phyloP scores from a whole-genome alignment of 768 basidiomycete species.

The Pleurotus cornucopiae region DNA sequence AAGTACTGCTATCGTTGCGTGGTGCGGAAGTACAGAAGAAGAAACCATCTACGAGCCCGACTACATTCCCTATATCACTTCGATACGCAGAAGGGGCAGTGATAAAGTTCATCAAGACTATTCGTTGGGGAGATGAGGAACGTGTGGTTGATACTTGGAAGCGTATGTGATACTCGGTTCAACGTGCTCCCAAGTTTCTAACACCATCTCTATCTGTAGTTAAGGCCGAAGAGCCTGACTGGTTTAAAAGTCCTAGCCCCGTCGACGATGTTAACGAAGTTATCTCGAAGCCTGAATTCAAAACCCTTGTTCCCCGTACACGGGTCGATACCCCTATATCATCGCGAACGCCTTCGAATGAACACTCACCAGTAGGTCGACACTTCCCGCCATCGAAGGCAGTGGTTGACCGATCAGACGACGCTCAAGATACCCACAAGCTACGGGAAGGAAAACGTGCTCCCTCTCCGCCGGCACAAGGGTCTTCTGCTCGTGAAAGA shows the following conservation, averaged over 20 bases:
- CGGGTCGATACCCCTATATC: too few relatives aligned
- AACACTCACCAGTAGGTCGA: too few relatives aligned
- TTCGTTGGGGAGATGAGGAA: conserved; percentile 11
- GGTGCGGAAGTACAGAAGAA: conserved; percentile 32
- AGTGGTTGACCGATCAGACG: too few relatives aligned
- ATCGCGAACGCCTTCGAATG: too few relatives aligned
- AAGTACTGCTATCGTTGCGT: conserved; percentile 43
- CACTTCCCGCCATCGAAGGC: too few relatives aligned
- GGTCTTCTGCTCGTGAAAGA: too few relatives aligned
- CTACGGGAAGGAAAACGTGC: too few relatives aligned
- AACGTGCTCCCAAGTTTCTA: not conserved
- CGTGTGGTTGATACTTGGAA: conserved; percentile 24
- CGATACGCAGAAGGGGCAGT: conserved; percentile 38
- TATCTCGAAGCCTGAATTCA: too few relatives aligned
- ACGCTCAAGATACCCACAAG: too few relatives aligned
- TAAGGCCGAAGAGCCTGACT: conserved; percentile 7
- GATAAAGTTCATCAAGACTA: conserved; percentile 30
- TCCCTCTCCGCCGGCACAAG: too few relatives aligned
- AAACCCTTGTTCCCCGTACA: too few relatives aligned
- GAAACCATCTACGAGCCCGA: conserved; percentile 18
- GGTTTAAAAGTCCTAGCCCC: conserved; percentile 8
- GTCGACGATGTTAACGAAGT: too few relatives aligned
- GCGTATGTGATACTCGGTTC: conserved; percentile 14
- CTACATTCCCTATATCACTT: conserved; percentile 35
- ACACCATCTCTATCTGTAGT: not conserved